Evolutionary conservation across 192 early-diverging fungal genomes (phyloP).

Genomic region (Backusella australiensis): DNA sequence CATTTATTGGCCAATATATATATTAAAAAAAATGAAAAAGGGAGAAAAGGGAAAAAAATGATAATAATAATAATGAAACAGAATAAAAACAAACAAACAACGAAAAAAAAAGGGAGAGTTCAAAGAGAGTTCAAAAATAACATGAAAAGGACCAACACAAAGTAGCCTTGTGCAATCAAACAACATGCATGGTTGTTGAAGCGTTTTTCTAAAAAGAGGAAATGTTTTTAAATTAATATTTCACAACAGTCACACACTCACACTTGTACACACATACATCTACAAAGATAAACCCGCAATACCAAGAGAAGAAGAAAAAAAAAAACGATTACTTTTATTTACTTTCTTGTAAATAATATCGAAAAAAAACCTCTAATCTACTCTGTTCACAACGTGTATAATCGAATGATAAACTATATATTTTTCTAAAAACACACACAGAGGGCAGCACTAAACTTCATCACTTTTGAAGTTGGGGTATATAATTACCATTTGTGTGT

Average conservation of each 20-base stretch:
- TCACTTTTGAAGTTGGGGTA: conserved; percentile 46
- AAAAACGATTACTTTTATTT: background rate
- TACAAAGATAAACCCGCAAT: too few relatives aligned
- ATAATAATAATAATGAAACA: background rate
- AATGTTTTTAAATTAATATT: background rate
- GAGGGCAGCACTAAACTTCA: conserved; percentile 28
- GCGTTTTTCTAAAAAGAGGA: background rate
- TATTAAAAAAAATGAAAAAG: background rate
- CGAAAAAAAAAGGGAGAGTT: background rate
- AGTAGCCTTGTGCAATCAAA: conserved; percentile 3
- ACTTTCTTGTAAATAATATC: background rate
- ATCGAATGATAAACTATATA: conserved; percentile 17
- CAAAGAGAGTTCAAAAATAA: background rate
- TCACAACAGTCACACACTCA: background rate
- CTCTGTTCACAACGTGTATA: background rate
- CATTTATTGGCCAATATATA: background rate
- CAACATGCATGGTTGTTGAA: conserved; percentile 5
- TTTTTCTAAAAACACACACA: conserved; percentile 6
- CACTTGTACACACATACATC: too few relatives aligned
- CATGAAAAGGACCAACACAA: background rate
- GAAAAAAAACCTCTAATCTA: background rate
- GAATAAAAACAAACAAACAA: background rate
- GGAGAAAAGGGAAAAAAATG: background rate
- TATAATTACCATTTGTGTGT: conserved; percentile 20
- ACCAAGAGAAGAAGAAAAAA: background rate